Percentiles rank a stretch among this genome's conserved stretches.
These are phyloP conservation scores for Neonectria sp. DNA, from an alignment of 2,329 filamentous ascomycete genomes.

Conservation along the genomic window DNA sequence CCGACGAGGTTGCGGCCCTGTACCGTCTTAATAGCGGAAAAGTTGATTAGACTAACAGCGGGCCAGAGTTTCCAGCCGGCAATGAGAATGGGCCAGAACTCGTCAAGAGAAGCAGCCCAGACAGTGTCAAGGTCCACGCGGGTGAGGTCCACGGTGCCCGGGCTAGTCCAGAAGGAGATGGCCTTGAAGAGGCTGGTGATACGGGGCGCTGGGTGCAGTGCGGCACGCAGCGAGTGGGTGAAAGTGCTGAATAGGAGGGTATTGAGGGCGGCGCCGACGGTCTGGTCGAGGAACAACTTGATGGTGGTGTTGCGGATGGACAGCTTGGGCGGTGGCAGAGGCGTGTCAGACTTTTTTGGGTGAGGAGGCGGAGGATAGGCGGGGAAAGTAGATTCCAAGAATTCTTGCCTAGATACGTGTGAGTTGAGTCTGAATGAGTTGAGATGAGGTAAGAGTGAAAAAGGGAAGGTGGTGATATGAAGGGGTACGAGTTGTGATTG, in stretches of 20 bases:
- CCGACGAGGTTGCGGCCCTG: slow-evolving; percentile 79
- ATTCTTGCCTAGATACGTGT: slow-evolving; percentile 74
- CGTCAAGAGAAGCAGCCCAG: slow-evolving; percentile 61
- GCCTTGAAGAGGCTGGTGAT: slow-evolving; percentile 55
- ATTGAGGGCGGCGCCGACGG: slow-evolving; percentile 75
- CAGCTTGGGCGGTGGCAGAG: slow-evolving; percentile 58
- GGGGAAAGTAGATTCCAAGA: slow-evolving; percentile 82
- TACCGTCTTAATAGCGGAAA: slow-evolving; percentile 77
- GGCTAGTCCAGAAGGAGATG: slow-evolving; percentile 53
- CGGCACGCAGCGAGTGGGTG: slow-evolving; percentile 69
- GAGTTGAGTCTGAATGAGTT: slow-evolving; percentile 11
- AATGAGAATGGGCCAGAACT: slow-evolving; percentile 75
- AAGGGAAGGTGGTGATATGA: not conserved
- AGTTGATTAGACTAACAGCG: slow-evolving; percentile 78
- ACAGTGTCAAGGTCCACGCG: slow-evolving; percentile 63
- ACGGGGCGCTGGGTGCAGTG: slow-evolving; percentile 60
- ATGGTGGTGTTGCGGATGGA: slow-evolving; percentile 75
- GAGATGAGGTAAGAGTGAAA: slow-evolving; percentile 19
- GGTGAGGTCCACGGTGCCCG: slow-evolving; percentile 60
- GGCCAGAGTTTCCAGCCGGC: slow-evolving; percentile 83
- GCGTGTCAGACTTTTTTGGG: slow-evolving; percentile 56
- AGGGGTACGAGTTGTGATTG: not conserved
- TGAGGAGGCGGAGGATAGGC: slow-evolving; percentile 66
- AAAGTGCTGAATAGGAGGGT: slow-evolving; percentile 74
- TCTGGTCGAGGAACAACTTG: slow-evolving; percentile 81